These are phyloP conservation scores for Auriscalpium vulgare DNA, from an alignment of 768 basidiomycete genomes.

Conservation along the genomic window DNA sequence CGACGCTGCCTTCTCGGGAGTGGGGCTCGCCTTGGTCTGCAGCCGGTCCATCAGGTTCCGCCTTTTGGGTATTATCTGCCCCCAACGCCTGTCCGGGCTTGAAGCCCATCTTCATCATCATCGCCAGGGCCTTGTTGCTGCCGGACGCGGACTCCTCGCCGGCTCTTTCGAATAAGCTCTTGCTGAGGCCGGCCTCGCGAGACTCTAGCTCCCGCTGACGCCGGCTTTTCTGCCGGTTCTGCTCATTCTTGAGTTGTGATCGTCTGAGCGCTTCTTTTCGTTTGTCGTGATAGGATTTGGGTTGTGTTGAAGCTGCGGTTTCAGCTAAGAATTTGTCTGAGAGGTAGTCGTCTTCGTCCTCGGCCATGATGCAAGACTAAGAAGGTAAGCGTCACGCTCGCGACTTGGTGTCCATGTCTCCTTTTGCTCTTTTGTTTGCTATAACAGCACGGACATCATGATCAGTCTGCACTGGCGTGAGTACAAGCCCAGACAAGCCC, in stretches of 20 bases:
- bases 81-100: constrained; percentile 78
- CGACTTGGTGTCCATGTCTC: background rate
- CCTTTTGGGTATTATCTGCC: constrained; percentile 17
- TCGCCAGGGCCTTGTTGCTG: constrained; percentile 69
- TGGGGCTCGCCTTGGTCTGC: too few species aligned
- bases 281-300: constrained; percentile 62
- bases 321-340: constrained; percentile 76
- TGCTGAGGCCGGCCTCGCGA: constrained; percentile 69
- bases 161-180: constrained; percentile 73
- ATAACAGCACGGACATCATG: too few species aligned
- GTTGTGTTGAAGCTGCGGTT: constrained; percentile 25
- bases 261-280: constrained; percentile 58
- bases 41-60: background rate
- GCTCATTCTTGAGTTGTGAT: constrained; percentile 56
- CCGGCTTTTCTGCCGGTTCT: constrained; percentile 55
- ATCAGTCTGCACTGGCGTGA: too few species aligned
- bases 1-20: too few species aligned
- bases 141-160: constrained; percentile 50
- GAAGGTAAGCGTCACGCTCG: background rate
- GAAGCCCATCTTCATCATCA: constrained; percentile 96
- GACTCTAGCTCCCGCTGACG: constrained; percentile 68
- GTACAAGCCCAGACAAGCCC: too few species aligned
- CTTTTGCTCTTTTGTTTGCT: too few species aligned
- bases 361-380: constrained; percentile 40
- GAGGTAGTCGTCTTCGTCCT: constrained; percentile 79